A percentile compares a stretch with the other conserved stretches of the same genome.
Conservation (phyloP, 2,329 filamentous ascomycete species). For the Ophiostoma sp. region DNA sequence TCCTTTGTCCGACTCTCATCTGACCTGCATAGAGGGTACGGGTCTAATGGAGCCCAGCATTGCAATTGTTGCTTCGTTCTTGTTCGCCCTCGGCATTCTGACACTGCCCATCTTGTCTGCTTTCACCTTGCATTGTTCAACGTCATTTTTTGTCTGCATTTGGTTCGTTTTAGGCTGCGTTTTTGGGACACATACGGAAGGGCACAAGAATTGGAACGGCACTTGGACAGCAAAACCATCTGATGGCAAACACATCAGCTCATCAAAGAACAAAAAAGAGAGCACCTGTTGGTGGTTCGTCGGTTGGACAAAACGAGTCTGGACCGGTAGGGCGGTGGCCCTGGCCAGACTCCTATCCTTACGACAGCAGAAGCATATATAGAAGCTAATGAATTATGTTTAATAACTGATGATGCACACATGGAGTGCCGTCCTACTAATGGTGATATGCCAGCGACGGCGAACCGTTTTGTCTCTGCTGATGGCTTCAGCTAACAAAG, state of each 20-base stretch:
- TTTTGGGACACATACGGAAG: slow-evolving; percentile 20
- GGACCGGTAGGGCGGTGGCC: not conserved
- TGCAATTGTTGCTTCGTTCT: slow-evolving; percentile 17
- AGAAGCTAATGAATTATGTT: not conserved
- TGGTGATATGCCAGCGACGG: no score
- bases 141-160: slow-evolving; percentile 22
- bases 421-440: no score
- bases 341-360: not conserved
- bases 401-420: not conserved
- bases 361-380: not conserved
- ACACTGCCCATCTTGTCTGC: not conserved
- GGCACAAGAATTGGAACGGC: slow-evolving; percentile 23
- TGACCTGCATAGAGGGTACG: slow-evolving; percentile 23
- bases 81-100: not conserved
- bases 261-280: not conserved
- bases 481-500: no score
- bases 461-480: no score
- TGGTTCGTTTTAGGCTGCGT: slow-evolving; percentile 17
- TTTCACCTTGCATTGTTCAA: not conserved
- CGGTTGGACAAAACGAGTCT: not conserved
- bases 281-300: not conserved
- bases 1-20: slow-evolving; percentile 15
- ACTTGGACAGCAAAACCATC: slow-evolving; percentile 17
- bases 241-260: slow-evolving; percentile 2
- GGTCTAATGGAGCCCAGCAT: slow-evolving; percentile 14